A percentile compares a stretch with the other conserved stretches of the same genome.
These are phyloP conservation scores for Didymella glomerata DNA, from an alignment of 2,329 filamentous ascomycete genomes.

Conservation along the genomic window DNA sequence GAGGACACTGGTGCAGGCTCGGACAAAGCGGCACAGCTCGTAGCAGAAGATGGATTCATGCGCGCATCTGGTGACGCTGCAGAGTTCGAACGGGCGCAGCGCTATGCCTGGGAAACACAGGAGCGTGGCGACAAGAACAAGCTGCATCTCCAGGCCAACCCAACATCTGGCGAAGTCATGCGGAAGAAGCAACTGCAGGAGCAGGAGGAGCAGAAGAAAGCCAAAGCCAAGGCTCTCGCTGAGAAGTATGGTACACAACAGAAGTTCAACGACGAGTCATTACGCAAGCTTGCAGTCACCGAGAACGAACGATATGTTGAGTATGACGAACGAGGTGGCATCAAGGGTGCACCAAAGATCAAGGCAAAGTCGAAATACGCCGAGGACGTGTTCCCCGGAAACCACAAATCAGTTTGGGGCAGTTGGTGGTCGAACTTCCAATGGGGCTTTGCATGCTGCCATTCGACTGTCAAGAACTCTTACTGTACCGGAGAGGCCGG, in stretches of 20 bases:
- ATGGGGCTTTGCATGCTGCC: conserved; percentile 97
- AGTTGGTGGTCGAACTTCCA: conserved; percentile 97
- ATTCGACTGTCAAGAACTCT: conserved; percentile 92
- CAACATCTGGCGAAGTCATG: conserved; percentile 86
- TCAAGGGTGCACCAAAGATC: conserved; percentile 85
- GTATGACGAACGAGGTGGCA: conserved; percentile 87
- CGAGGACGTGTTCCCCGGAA: conserved; percentile 87
- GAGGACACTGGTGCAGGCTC: conserved; percentile 82
- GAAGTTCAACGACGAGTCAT: conserved; percentile 66
- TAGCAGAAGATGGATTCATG: conserved; percentile 93
- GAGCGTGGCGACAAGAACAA: conserved; percentile 80
- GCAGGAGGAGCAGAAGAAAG: conserved; percentile 71
- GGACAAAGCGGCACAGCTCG: conserved; percentile 81
- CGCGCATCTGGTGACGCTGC: conserved; percentile 87
- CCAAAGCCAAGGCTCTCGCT: conserved; percentile 73
- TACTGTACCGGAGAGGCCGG: conserved; percentile 96
- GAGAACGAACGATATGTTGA: conserved; percentile 91
- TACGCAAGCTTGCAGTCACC: conserved; percentile 73
- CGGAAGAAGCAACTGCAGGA: conserved; percentile 83
- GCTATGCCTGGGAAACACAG: conserved; percentile 94
- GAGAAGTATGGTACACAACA: conserved; percentile 84
- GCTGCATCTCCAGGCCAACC: conserved; percentile 93
- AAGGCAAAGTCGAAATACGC: conserved; percentile 87
- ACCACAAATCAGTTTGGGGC: conserved; percentile 92
- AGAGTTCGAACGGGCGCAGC: conserved; percentile 88